Evolutionary conservation across 2,329 filamentous ascomycete species (phyloP).

Genomic region (Corynespora cassiicola): DNA sequence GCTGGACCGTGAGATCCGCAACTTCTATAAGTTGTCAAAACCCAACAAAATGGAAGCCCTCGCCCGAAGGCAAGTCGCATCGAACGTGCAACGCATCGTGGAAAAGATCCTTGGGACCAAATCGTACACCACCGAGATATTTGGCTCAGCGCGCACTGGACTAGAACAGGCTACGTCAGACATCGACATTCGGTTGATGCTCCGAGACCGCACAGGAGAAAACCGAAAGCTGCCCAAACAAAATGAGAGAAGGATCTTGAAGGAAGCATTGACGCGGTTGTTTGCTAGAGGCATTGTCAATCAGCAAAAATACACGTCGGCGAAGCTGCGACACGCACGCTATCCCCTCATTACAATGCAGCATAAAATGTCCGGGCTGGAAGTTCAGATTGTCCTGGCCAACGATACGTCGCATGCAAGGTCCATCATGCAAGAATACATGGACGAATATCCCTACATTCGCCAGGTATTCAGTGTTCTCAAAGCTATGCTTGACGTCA

Average conservation of each 20-base stretch:
- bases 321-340: slow-evolving; percentile 31
- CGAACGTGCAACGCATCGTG: slow-evolving; percentile 28
- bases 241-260: slow-evolving; percentile 10
- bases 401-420: slow-evolving; percentile 49
- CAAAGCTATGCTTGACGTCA: slow-evolving; percentile 58
- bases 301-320: slow-evolving; percentile 16
- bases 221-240: slow-evolving; percentile 16
- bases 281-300: slow-evolving; percentile 2
- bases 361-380: slow-evolving; percentile 57
- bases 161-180: slow-evolving; percentile 61
- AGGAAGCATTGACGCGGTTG: slow-evolving; percentile 11
- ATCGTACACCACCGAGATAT: slow-evolving; percentile 52
- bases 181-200: slow-evolving; percentile 57
- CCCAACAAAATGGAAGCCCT: slow-evolving; percentile 52
- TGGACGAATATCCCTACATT: slow-evolving; percentile 58
- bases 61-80: slow-evolving; percentile 43
- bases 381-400: slow-evolving; percentile 59
- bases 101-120: slow-evolving; percentile 24
- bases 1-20: slow-evolving; percentile 31
- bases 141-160: slow-evolving; percentile 62
- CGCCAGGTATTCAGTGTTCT: slow-evolving; percentile 57
- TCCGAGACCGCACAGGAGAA: slow-evolving; percentile 23
- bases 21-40: slow-evolving; percentile 34
- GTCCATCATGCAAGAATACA: slow-evolving; percentile 54
- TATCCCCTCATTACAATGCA: slow-evolving; percentile 51